A percentile compares a stretch with the other conserved stretches of the same genome.
Evolutionary conservation across 371 early-diverging fungal species (phyloP).

Genomic region (Nosema muscidifuracis): DNA sequence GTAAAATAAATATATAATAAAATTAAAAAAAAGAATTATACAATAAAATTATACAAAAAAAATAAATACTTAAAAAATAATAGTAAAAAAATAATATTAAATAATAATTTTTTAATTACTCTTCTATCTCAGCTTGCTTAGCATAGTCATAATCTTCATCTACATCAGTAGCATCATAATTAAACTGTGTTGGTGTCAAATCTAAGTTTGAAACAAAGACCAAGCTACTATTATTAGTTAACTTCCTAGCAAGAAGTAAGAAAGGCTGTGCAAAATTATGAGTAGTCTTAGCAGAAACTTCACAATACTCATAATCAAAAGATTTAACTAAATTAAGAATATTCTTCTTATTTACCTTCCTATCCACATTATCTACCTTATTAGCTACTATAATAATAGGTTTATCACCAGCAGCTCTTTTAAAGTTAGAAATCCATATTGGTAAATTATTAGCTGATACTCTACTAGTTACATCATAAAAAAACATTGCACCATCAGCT

Average conservation of each 20-base stretch:
- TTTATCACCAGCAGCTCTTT: constrained; percentile 81
- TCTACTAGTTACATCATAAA: constrained; percentile 98
- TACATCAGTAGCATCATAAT: constrained; percentile 34
- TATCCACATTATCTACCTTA: constrained; percentile 99
- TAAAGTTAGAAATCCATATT: constrained; percentile 98
- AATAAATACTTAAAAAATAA: no score
- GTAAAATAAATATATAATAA: no score
- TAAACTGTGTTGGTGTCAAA: constrained; percentile 85
- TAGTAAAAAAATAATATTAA: no score
- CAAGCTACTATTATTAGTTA: constrained; percentile 80
- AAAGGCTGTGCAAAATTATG: constrained; percentile 99
- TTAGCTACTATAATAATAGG: constrained; percentile 96
- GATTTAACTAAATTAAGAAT: constrained; percentile 69
- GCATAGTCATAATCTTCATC: constrained; percentile 8
- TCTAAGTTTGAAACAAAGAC: constrained; percentile 94
- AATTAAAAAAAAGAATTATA: no score
- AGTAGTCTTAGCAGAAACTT: constrained; percentile 95
- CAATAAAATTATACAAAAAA: no score
- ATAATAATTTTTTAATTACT: constrained; percentile 10
- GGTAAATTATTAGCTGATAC: constrained; percentile 99
- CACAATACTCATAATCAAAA: constrained; percentile 92
- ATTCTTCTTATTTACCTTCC: constrained; percentile 97
- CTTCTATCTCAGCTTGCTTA: constrained; percentile 15
- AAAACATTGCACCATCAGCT: constrained; percentile 98
- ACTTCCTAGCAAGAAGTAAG: constrained; percentile 93